Evolutionary conservation across 2,329 filamentous ascomycete genomes (phyloP).

Genomic region (Dactylellina parvicollis): DNA sequence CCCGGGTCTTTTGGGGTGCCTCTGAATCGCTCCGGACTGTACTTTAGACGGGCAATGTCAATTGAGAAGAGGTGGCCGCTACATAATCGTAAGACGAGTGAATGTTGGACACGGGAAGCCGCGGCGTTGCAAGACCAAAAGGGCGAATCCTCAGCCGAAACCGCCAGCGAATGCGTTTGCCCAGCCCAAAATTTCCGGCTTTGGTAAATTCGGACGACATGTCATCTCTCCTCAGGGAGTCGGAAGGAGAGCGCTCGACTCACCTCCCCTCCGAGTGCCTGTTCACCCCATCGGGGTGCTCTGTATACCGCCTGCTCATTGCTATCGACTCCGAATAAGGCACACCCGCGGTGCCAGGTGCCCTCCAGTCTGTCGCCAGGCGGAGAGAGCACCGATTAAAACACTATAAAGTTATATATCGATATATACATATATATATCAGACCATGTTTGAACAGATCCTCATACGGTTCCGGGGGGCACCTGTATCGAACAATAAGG

Average conservation of each 20-base stretch:
- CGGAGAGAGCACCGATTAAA: not conserved
- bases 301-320: constrained; percentile 26
- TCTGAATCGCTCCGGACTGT: not conserved
- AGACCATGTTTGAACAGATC: constrained; percentile 52
- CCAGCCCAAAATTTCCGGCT: constrained; percentile 52
- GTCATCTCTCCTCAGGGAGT: constrained; percentile 54
- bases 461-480: constrained; percentile 52
- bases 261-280: constrained; percentile 35
- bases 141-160: constrained; percentile 15
- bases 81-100: not conserved
- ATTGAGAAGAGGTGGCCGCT: too few relatives aligned
- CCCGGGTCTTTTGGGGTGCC: not conserved
- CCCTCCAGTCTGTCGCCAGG: not conserved
- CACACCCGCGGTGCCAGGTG: not conserved
- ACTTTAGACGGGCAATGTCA: not conserved
- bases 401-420: too few relatives aligned
- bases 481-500: constrained; percentile 43
- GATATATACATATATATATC: not conserved
- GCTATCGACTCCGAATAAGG: constrained; percentile 8
- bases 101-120: constrained; percentile 19
- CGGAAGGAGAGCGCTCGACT: constrained; percentile 50
- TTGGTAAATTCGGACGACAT: constrained; percentile 54
- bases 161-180: constrained; percentile 44
- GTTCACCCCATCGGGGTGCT: constrained; percentile 44
- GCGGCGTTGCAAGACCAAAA: constrained; percentile 24